Conservation (phyloP, 1,284 basidiomycete species). For the Tylopilus orsonianus region DNA sequence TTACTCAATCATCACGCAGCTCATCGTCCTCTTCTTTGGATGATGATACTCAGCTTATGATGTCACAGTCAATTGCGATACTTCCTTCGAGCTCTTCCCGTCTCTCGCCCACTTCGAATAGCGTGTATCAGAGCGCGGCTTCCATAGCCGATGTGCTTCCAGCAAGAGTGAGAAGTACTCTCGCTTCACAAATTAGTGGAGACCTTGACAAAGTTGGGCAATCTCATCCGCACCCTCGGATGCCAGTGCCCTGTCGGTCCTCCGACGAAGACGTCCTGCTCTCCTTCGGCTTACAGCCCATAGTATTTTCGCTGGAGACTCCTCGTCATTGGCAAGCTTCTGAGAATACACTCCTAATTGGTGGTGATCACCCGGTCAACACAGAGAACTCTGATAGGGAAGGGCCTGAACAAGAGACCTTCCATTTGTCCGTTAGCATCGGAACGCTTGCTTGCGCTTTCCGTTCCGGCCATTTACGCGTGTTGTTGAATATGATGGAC, state of each 20-base stretch:
- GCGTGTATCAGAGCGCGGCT: constrained; percentile 75
- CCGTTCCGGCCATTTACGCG: constrained; percentile 52
- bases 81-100: constrained; percentile 49
- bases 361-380: background rate
- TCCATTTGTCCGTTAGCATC: constrained; percentile 40
- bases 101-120: constrained; percentile 49
- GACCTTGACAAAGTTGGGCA: background rate
- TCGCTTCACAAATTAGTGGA: background rate
- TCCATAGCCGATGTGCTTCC: constrained; percentile 38
- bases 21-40: constrained; percentile 53
- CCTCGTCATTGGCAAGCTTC: constrained; percentile 20
- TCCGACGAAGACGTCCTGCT: constrained; percentile 47
- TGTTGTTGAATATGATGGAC: constrained; percentile 43
- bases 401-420: constrained; percentile 17
- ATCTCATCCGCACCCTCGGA: constrained; percentile 6
- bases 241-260: constrained; percentile 13
- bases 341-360: constrained; percentile 3
- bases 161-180: background rate
- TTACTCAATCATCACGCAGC: constrained; percentile 38
- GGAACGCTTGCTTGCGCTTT: constrained; percentile 55
- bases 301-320: constrained; percentile 54
- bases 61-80: constrained; percentile 73
- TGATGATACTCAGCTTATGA: constrained; percentile 61
- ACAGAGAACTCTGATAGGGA: constrained; percentile 9
- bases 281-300: constrained; percentile 57